Evolutionary conservation across 768 basidiomycete genomes (phyloP).

Genomic region (Coprinopsis marcescibilis): DNA sequence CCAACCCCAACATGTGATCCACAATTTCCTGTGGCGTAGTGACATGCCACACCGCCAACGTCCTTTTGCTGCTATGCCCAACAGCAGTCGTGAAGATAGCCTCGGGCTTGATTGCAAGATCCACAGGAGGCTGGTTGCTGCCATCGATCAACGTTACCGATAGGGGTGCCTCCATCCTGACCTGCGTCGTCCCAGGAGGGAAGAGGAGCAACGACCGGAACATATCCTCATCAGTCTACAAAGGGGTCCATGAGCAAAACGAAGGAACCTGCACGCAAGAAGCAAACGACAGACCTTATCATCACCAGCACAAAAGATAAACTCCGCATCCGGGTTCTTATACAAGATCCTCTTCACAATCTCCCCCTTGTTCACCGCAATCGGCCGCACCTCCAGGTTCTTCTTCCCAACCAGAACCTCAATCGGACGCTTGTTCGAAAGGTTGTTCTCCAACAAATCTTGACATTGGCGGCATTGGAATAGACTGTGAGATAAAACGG

Average conservation of each 20-base stretch:
- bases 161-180: conserved; percentile 55
- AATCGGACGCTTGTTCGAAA: conserved; percentile 90
- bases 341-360: conserved; percentile 94
- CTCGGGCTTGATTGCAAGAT: conserved; percentile 60
- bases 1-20: conserved; percentile 66
- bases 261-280: not conserved
- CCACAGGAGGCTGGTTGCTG: conserved; percentile 37
- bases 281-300: conserved; percentile 63
- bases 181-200: conserved; percentile 35
- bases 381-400: conserved; percentile 93
- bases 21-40: conserved; percentile 84
- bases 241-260: not conserved
- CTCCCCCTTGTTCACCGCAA: conserved; percentile 97
- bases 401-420: conserved; percentile 98
- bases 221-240: conserved; percentile 97
- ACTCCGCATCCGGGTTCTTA: conserved; percentile 89
- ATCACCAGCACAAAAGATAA: conserved; percentile 96
- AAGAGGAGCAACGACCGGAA: conserved; percentile 83
- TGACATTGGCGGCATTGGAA: conserved; percentile 98
- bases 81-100: conserved; percentile 89
- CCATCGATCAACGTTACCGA: conserved; percentile 48
- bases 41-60: conserved; percentile 89
- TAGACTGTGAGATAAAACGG: conserved; percentile 38
- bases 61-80: conserved; percentile 86
- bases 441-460: conserved; percentile 90